Percentiles rank a stretch among this genome's conserved stretches.
Conservation (phyloP, 2,329 filamentous ascomycete species). For the Apiospora phragmitis region DNA sequence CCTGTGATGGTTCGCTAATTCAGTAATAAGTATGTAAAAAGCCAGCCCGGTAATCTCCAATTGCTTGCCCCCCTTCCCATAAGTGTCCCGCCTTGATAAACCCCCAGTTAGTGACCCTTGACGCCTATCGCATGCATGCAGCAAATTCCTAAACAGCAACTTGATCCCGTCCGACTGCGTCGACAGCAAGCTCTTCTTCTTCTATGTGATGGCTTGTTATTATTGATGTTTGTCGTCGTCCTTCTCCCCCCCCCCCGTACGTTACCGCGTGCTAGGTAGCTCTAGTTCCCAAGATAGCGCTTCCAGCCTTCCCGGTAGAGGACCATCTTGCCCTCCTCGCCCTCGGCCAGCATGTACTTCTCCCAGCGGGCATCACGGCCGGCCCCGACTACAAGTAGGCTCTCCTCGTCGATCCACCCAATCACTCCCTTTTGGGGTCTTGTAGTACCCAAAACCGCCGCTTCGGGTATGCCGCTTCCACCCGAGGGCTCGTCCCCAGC, state of each 20-base stretch:
- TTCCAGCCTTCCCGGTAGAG: conserved; percentile 80
- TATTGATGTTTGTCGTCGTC: not conserved
- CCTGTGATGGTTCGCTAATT: not conserved
- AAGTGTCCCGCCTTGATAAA: not conserved
- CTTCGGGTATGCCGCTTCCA: conserved; percentile 36
- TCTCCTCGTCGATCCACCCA: conserved; percentile 78
- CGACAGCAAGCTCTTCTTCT: not conserved
- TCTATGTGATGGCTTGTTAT: not conserved
- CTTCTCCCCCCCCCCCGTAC: not conserved
- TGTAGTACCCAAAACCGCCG: conserved; percentile 50
- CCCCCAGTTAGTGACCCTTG: not conserved
- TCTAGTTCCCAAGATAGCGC: conserved; percentile 58
- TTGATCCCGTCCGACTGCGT: not conserved
- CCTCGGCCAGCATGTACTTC: conserved; percentile 73
- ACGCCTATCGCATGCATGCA: conserved; percentile 12
- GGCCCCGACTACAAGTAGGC: conserved; percentile 74
- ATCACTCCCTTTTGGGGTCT: conserved; percentile 78
- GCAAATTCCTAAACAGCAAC: not conserved
- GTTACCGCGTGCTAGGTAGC: not conserved
- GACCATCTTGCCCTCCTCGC: conserved; percentile 65
- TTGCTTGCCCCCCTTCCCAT: not conserved
- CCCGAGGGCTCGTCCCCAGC: conserved; percentile 69
- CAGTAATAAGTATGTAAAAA: conserved; percentile 2
- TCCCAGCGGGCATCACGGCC: conserved; percentile 85
- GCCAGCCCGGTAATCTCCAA: not conserved